A percentile compares a stretch with the other conserved stretches of the same genome.
These are phyloP conservation scores for Toxoplasma gondii DNA, from an alignment of 169 alveolate species.

Conservation along the genomic window DNA sequence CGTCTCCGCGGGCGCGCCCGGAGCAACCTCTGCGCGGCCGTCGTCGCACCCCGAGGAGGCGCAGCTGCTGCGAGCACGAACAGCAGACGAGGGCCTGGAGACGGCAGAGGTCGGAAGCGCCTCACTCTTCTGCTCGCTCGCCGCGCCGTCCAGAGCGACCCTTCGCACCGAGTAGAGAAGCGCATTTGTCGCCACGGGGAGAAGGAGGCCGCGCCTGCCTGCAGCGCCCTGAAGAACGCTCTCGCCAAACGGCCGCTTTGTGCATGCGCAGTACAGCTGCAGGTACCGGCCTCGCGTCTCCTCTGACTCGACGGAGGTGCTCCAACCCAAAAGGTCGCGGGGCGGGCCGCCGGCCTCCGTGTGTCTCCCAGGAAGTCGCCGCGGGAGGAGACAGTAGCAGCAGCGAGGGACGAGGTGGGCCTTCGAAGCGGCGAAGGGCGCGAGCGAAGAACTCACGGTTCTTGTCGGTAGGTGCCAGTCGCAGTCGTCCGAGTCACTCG, in stretches of 20 bases:
- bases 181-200: not conserved
- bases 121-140: not conserved
- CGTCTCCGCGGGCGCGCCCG: not conserved
- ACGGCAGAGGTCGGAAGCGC: not conserved
- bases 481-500: not conserved
- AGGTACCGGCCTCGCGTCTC: not conserved
- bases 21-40: not conserved
- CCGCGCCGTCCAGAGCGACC: not conserved
- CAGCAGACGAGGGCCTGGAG: no score
- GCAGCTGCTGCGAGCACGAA: no score
- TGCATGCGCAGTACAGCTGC: not conserved
- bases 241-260: slow-evolving; percentile 11
- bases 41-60: not conserved
- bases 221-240: slow-evolving; percentile 1
- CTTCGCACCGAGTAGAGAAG: not conserved
- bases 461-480: not conserved
- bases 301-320: not conserved
- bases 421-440: not conserved
- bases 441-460: not conserved
- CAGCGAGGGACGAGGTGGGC: not conserved
- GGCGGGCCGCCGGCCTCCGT: not conserved
- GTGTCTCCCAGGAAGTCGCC: not conserved
- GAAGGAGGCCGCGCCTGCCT: not conserved
- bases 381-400: slow-evolving; percentile 26
- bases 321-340: not conserved